Evolutionary conservation across 2,329 filamentous ascomycete genomes (phyloP), one percentile per base, ranked within the genome.

Genomic region (Ambrosiella cleistominuta): DNA sequence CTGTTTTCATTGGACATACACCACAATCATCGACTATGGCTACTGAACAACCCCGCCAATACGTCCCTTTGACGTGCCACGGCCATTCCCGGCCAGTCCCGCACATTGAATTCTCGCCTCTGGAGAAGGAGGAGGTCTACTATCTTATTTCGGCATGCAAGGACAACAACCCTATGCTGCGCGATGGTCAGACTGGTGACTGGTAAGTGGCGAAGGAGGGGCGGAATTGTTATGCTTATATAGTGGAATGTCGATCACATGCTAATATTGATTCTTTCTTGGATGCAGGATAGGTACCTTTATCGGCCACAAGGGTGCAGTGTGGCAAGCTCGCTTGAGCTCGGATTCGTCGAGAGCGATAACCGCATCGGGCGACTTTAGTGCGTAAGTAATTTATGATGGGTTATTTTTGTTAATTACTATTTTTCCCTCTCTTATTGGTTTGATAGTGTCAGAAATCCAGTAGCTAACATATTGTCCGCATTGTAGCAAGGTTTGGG

Each of bases 91-190:
- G 90, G 61, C 90, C 90, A 1, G 89, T 96, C 57, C 88, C 90
- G 6, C 90, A 96, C 70, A 80, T 95, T 66, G 86, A 82, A 69
- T 96, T 96, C 72, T 96, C 90, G 27, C 81, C 85, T 11, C 76
- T 90, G 12, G 81, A 89, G 63, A 85, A 88, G 66, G 85, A 89
- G 64, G 86, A 88, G 62, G 80, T 84, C 63, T 96, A 93, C 71
- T 95, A 93, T 69, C 77, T 96, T 67, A 90, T 96, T 63, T 95
- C 90, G 35, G 89, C 90, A 63, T 93, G 88, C 76, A 95, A 95
- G 77, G 93, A 98, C 75, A 91, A 91, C 67, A 97, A 97, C 69
- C 93, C 93, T 55, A 97, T 97, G 90, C 85, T 98, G 65, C 87
- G 93, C 63, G 88, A 97, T 72, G 93, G 93, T 62, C 80, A 94